Evolutionary conservation across 768 basidiomycete genomes (phyloP), one percentile per base, ranked within the genome.

Genomic region (Termitomyces sp.): DNA sequence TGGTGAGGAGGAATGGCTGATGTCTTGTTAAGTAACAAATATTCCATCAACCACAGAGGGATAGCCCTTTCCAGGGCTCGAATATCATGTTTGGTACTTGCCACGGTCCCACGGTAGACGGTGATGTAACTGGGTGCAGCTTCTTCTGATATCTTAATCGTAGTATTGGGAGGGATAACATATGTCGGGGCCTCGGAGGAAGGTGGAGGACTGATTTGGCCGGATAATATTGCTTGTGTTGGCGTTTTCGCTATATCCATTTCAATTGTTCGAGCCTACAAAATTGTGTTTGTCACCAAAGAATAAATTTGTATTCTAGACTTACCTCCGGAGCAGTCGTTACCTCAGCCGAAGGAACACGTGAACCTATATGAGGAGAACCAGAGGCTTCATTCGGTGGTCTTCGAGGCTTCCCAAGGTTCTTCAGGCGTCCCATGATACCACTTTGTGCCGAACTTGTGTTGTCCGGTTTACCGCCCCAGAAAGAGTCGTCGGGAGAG

Each of bases 11-110:
- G 80, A 0, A 76, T 64, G 28, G 78, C 61, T 14, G 80, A 72
- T 54, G 77, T 72, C 65, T 81, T 84, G 61, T 89, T 87, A 14
- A 84, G 71, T 40, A 98, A 76, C 40, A 98, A 71, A 63, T 88
- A 96, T 68, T 98, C 92, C 50, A 93, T 73, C 48, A 97, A 72
- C 96, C 96, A 98, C 61, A 85, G 65, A 3, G 96, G 96, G 77
- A 93, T 84, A 40, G 73, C 78, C 63, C 85, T 82, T 70, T 97
- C 94, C 37, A 98, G 74, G 14, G 60, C 61, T 5, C 68, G 68
- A 6, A 72, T 37, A 53, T 81, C 79, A 31, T 73, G 56, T 31
- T 73, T 69, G 1, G 75, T 75, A 53, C 75, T 82, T 8, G 83
- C 76, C 2, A 88, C 83, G 28, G 80, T 79, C 2, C 91, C 86